phyloP scores from a whole-genome alignment of 2,329 filamentous ascomycete species.

The Graphilbum sp. region DNA sequence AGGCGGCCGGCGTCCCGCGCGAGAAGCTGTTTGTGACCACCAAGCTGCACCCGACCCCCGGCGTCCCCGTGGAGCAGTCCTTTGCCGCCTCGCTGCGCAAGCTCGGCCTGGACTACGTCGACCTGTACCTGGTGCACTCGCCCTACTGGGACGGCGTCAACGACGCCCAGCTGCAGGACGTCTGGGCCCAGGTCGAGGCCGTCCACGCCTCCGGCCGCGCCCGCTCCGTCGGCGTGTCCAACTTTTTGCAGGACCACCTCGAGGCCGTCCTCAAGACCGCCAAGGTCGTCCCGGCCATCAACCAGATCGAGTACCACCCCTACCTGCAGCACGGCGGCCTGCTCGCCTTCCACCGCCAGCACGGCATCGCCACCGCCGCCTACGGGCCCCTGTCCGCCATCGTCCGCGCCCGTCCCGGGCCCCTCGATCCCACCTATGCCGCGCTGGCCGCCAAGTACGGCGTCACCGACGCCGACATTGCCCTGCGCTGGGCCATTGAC shows the following conservation, averaged over 20 bases:
- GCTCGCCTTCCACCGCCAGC: slow-evolving; percentile 36
- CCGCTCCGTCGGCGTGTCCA: slow-evolving; percentile 61
- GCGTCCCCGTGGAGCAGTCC: slow-evolving; percentile 26
- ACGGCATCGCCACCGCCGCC: slow-evolving; percentile 38
- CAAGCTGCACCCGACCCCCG: slow-evolving; percentile 28
- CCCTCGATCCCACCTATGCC: slow-evolving; percentile 33
- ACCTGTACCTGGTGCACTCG: slow-evolving; percentile 50
- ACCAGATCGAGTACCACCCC: slow-evolving; percentile 72
- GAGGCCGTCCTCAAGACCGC: slow-evolving; percentile 41
- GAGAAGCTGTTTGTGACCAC: slow-evolving; percentile 53
- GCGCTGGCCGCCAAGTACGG: slow-evolving; percentile 40
- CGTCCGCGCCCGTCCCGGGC: slow-evolving; percentile 31
- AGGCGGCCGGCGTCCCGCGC: slow-evolving; percentile 45
- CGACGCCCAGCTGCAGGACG: slow-evolving; percentile 35
- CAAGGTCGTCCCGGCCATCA: slow-evolving; percentile 47
- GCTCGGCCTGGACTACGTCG: slow-evolving; percentile 54
- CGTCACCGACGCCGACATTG: slow-evolving; percentile 37
- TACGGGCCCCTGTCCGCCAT: slow-evolving; percentile 40
- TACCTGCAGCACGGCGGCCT: slow-evolving; percentile 51
- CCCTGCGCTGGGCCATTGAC: slow-evolving; percentile 43
- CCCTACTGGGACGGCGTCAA: slow-evolving; percentile 34
- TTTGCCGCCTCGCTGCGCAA: slow-evolving; percentile 45
- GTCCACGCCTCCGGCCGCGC: slow-evolving; percentile 51
- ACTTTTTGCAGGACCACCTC: slow-evolving; percentile 45
- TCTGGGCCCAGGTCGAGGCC: slow-evolving; percentile 45